Evolutionary conservation across 225 moss, liverwort and hornwort species (phyloP).

Genomic region (Physcomitrellopsis africana): DNA sequence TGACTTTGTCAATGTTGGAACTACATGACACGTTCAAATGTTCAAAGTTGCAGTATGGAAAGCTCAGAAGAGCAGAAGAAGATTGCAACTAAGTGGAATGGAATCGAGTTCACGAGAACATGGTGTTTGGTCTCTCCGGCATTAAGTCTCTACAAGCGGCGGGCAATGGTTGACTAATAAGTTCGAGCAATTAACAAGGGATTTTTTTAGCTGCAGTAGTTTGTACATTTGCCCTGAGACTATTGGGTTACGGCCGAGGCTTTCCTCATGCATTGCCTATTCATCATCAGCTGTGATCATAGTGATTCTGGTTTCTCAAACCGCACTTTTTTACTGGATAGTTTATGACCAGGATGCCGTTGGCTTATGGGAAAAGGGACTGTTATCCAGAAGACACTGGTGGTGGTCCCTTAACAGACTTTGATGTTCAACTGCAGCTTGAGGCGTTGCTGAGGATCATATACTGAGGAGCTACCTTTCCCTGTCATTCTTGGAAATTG

Average conservation of each 20-base stretch:
- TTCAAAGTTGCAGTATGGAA: neutral
- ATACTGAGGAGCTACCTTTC: neutral
- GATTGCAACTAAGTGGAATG: neutral
- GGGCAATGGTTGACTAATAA: neutral
- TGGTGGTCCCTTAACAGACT: neutral
- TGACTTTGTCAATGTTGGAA: slow-evolving; percentile 18
- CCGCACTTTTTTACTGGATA: neutral
- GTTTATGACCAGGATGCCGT: neutral
- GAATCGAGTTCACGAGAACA: neutral
- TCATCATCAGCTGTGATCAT: neutral
- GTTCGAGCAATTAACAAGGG: neutral
- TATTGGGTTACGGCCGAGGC: slow-evolving; percentile 11
- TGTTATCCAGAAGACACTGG: neutral
- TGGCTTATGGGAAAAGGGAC: neutral
- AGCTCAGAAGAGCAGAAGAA: neutral
- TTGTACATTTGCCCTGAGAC: neutral
- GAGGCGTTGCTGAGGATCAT: neutral
- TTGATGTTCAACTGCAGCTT: neutral
- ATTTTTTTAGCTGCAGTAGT: neutral
- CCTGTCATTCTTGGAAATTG: neutral
- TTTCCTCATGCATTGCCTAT: neutral
- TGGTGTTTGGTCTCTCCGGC: neutral
- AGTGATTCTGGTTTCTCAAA: neutral
- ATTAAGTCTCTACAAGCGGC: slow-evolving; percentile 2
- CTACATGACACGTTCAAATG: neutral